Base-by-base conservation (phyloP, 495 filamentous ascomycete species). In the Hypoxylon fuscum region DNA sequence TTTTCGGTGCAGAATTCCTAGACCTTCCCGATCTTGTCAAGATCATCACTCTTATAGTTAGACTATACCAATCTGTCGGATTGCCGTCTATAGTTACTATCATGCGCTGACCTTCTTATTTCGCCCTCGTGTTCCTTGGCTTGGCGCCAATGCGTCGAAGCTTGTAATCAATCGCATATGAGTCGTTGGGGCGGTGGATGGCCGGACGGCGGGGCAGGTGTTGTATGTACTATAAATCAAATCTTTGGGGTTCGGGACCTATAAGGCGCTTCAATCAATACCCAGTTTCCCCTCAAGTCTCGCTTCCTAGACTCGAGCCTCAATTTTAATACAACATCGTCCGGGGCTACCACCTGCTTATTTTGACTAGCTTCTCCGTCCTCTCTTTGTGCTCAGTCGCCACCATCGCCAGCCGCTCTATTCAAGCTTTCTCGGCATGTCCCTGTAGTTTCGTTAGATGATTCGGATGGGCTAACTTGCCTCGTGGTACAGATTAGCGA, bases 11-110 rank as follows among this genome's bases (percentile, higher is more conserved):
- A 35, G 50, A 51, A n/a, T 9, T 34, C 20, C 37, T 12, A 66
- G 56, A 66, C 45, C 62, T 66, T 66, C 62, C 62, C 18, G 47
- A 66, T 61, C 46, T 35, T 32, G 62, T 37, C 41, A 66, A 37
- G 34, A 66, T 59, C 51, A 27, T 25, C 34, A 11, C 23, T 12
- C 5, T 35, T 42, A 46, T 53, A 50, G 22, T 64, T 31, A 40
- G 50, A 31, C 6, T 44, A 59, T 51, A 47, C 52, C 55, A 43
- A 47, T 43, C 38, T 53, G 40, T 66, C 46, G 41, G 51, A 35
- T 61, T 47, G 25, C 51, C 51, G 56, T 50, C 32, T 52, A 47
- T 44, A 48, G 51, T 50, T 50, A 54, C 50, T 29, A 59, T 44
- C 43, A 27, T 11, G 34, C n/a, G 27, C 37, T 55, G 48, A 46